Evolutionary conservation across 2,329 filamentous ascomycete species (phyloP).

Genomic region (Coniochaeta prunicola): DNA sequence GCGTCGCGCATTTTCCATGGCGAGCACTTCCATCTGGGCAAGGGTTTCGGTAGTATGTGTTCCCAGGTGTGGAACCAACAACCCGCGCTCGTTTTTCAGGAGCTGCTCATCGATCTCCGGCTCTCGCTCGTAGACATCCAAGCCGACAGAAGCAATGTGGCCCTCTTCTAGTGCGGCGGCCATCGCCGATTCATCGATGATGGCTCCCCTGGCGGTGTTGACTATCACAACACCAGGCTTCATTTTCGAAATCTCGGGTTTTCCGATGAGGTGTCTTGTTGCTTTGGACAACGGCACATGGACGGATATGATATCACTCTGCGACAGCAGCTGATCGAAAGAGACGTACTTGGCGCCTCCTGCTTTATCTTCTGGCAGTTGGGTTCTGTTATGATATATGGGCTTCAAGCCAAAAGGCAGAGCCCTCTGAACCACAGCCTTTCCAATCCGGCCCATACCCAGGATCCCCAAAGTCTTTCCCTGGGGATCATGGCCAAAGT

Average conservation of each 20-base stretch:
- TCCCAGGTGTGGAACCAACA: slow-evolving; percentile 4
- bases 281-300: slow-evolving; percentile 39
- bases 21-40: slow-evolving; percentile 4
- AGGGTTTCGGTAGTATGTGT: slow-evolving; percentile 4
- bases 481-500: slow-evolving; percentile 43
- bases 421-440: slow-evolving; percentile 34
- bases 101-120: slow-evolving; percentile 1
- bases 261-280: slow-evolving; percentile 42
- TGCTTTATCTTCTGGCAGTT: slow-evolving; percentile 26
- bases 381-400: slow-evolving; percentile 41
- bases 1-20: slow-evolving; percentile 4
- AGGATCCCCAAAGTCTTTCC: slow-evolving; percentile 45
- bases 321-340: slow-evolving; percentile 43
- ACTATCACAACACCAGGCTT: background rate
- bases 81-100: slow-evolving; percentile 2
- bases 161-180: background rate
- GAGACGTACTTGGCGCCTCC: slow-evolving; percentile 10
- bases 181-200: background rate
- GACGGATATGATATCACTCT: slow-evolving; percentile 43
- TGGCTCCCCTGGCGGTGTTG: background rate
- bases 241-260: slow-evolving; percentile 11
- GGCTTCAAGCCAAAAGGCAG: slow-evolving; percentile 42
- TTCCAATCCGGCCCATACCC: slow-evolving; percentile 48
- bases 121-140: slow-evolving; percentile 1
- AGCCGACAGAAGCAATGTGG: background rate